These are phyloP conservation scores for Draba incana DNA, from an alignment of 345 rosid genomes.

Conservation along the genomic window DNA sequence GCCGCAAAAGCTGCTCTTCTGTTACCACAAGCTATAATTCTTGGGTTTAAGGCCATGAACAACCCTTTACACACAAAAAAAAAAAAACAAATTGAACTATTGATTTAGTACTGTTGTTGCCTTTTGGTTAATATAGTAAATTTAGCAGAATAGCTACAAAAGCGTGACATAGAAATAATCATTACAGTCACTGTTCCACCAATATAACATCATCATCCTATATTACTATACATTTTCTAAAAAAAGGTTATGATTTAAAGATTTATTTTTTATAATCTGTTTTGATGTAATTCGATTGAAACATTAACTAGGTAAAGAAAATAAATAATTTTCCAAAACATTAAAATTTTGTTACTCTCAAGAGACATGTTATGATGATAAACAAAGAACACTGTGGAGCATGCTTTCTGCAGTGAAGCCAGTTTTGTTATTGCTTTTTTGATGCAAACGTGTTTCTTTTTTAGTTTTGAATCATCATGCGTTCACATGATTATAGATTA, in stretches of 20 bases:
- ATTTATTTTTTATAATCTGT: neutral
- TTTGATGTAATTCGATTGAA: constrained; percentile 28
- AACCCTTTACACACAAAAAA: constrained; percentile 52
- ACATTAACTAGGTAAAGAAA: constrained; percentile 12
- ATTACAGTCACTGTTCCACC: constrained; percentile 25
- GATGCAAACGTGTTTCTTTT: constrained; percentile 33
- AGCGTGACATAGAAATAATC: constrained; percentile 29
- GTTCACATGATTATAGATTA: constrained; percentile 28
- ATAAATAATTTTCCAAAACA: neutral
- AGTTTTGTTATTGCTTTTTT: constrained; percentile 39
- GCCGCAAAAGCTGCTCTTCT: constrained; percentile 84
- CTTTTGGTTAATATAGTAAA: neutral
- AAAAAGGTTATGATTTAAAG: constrained; percentile 14
- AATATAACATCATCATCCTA: constrained; percentile 7
- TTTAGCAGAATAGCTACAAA: constrained; percentile 22
- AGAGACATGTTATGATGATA: constrained; percentile 41
- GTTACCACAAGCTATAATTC: constrained; percentile 99
- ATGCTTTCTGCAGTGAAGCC: constrained; percentile 41
- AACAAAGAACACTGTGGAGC: constrained; percentile 40
- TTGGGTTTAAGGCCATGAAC: constrained; percentile 99
- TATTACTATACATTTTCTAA: neutral
- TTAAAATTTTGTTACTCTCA: neutral
- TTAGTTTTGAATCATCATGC: constrained; percentile 23
- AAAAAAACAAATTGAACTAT: neutral
- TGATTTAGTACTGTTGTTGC: neutral